Conservation (phyloP, 1,284 basidiomycete genomes). For the Paramarasmius palmivorus region DNA sequence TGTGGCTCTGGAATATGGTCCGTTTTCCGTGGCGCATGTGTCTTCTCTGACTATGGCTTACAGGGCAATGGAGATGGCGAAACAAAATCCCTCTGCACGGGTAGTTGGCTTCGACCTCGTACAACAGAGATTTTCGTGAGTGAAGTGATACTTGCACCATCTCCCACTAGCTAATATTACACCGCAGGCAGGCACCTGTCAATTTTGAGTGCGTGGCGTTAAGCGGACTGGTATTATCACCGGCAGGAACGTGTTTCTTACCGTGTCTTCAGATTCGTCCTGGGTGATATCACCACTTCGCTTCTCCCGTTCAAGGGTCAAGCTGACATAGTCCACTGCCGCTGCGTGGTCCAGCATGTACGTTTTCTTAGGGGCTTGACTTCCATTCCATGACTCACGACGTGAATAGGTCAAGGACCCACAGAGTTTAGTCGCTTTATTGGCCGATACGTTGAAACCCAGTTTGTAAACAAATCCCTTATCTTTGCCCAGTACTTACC, state of each 20-base stretch:
- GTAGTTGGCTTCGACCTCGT: constrained; percentile 27
- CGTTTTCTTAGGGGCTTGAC: neutral
- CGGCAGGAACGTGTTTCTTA: neutral
- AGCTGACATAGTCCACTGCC: constrained; percentile 28
- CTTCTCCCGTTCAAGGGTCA: constrained; percentile 20
- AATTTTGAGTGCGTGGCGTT: constrained; percentile 22
- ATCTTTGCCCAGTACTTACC: neutral
- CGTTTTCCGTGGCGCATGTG: neutral
- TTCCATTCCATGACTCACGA: neutral
- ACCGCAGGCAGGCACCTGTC: constrained; percentile 13
- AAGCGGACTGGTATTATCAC: neutral
- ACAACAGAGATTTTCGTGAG: constrained; percentile 17
- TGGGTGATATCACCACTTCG: constrained; percentile 21
- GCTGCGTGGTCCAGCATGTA: constrained; percentile 27
- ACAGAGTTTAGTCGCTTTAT: constrained; percentile 15
- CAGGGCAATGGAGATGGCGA: constrained; percentile 26
- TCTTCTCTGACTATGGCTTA: constrained; percentile 3
- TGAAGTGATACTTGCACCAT: neutral
- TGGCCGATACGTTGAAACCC: constrained; percentile 21
- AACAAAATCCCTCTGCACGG: constrained; percentile 18
- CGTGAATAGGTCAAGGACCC: constrained; percentile 21
- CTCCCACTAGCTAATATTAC: neutral
- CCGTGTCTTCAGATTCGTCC: constrained; percentile 21
- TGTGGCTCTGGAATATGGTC: constrained; percentile 29
- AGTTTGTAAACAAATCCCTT: constrained; percentile 14